Base-by-base conservation (phyloP, 345 rosid species). In the Luvunga scandens region DNA sequence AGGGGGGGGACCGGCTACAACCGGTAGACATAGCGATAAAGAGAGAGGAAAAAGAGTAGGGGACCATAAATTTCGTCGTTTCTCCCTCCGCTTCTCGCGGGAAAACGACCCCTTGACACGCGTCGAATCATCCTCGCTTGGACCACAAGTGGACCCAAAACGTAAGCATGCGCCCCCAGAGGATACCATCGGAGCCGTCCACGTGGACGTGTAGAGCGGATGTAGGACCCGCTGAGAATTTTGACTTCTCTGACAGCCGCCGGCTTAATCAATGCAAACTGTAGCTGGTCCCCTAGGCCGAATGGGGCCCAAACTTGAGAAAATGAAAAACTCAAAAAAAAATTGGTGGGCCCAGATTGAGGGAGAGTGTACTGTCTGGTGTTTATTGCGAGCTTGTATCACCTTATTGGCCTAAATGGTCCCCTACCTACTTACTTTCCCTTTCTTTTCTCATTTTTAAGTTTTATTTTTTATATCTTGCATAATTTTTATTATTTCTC, bases 171-270 rank as follows among this genome's bases (percentile, higher is more conserved):
- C 91, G 85, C 78, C 76, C 76, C 60, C 0, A 66, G 75, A 62
- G 48, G 75, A 77, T 76, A 80, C 81, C 50, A 91, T 90, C 85
- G 66, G 7, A 13, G 13, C 64, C 90, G 81, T 85, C 74, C 91
- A 88, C 86, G 84, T 89, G 93, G 92, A 83, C 22, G 2, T 0
- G 75, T 71, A 18, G 48, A 42, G 27, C 25, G 10, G 36, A 22
- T 9, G 53, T 75, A 76, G 86, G 89, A 85, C 78, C 91, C 89
- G 72, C 55, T 36, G 71, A 65, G 88, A 85, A 85, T 84, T 88
- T 88, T 88, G 89, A 88, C 93, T 87, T 84, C 82, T 73, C 89
- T 86, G 89, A 86, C 91, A 91, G 95, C 98, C 93, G 95, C 97
- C 98, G 94, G 93, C 95, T 88, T 80, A 88, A 89, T 83, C 76